Evolutionary conservation across 495 filamentous ascomycete genomes (phyloP), one percentile per base, ranked within the genome.

Genomic region (Thozetella sp.): DNA sequence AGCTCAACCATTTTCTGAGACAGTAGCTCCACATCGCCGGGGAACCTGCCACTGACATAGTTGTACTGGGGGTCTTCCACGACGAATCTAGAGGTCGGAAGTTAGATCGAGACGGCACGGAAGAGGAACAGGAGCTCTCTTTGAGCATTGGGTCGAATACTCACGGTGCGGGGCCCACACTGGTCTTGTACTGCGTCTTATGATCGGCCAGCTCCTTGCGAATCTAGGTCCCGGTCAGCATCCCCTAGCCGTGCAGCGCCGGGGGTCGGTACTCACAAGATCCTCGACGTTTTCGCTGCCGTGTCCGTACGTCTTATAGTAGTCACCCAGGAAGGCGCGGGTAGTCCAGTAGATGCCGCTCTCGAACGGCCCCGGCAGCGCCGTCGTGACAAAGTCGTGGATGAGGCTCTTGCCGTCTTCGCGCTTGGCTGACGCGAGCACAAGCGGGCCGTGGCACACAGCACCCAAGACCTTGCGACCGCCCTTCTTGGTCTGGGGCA

Each of bases 291-390:
- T 70, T 25, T 79, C 78, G 55, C 77, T 81, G 0, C 79, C 76
- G 15, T 76, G 75, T 1, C 81, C 82, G 58, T 81, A 85, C 2
- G 81, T 85, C 71, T 84, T 85, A 61, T 84, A 84, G 58, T 83
- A 85, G 56, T 84, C 81, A 6, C 81, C 81, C 1, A 85, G 68
- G 48, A 83, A 78, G 0, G 69, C 71, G 40, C 80, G 65, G 1
- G 82, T 84, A 1, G 72, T 67, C 76, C 78, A 81, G 51, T 76
- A 85, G 3, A 77, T 76, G 12, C 64, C 55, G 51, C 81, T 76
- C 62, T 85, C 82, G 66, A 84, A 81, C 22, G 66, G 67, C 2
- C 74, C 76, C 22, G 80, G 81, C 56, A 85, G 63, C 17, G 82
- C 76, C 2, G 82, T 85, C 0, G 81, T 83, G 13, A 65, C 71